These are phyloP conservation scores for Neonectria sp. DNA, from an alignment of 2,329 filamentous ascomycete species.

Conservation along the genomic window DNA sequence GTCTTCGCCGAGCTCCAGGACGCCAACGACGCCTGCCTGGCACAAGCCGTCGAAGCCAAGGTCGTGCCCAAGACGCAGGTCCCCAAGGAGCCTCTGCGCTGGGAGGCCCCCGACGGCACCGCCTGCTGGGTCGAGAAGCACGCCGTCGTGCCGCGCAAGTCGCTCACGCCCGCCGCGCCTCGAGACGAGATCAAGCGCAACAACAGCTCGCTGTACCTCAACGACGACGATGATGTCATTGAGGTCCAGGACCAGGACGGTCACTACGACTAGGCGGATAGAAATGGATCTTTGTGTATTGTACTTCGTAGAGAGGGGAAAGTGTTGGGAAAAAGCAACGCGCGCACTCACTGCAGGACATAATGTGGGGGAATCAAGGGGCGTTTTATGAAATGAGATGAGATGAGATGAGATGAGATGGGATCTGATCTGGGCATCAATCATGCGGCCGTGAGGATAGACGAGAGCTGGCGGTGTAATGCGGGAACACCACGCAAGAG, in stretches of 20 bases:
- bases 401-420: conserved; percentile 26
- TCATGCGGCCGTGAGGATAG: conserved; percentile 9
- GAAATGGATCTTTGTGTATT: neutral
- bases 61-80: conserved; percentile 41
- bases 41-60: conserved; percentile 47
- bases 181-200: conserved; percentile 40
- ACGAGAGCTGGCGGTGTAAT: conserved; percentile 7
- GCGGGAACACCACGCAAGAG: neutral
- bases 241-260: conserved; percentile 44
- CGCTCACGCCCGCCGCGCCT: conserved; percentile 15
- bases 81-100: conserved; percentile 50
- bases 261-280: conserved; percentile 42
- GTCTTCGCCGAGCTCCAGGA: conserved; percentile 53
- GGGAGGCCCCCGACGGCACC: conserved; percentile 54
- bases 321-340: conserved; percentile 1
- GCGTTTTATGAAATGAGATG: conserved; percentile 15
- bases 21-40: conserved; percentile 54
- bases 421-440: conserved; percentile 15
- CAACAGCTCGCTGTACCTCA: conserved; percentile 45
- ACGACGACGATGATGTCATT: conserved; percentile 48
- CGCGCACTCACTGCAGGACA: neutral
- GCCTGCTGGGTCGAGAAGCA: conserved; percentile 58
- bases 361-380: conserved; percentile 11
- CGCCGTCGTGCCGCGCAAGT: conserved; percentile 44
- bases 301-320: neutral